These are phyloP conservation scores for Achaetomium macrosporum DNA, from an alignment of 2,329 filamentous ascomycete genomes.

Conservation along the genomic window DNA sequence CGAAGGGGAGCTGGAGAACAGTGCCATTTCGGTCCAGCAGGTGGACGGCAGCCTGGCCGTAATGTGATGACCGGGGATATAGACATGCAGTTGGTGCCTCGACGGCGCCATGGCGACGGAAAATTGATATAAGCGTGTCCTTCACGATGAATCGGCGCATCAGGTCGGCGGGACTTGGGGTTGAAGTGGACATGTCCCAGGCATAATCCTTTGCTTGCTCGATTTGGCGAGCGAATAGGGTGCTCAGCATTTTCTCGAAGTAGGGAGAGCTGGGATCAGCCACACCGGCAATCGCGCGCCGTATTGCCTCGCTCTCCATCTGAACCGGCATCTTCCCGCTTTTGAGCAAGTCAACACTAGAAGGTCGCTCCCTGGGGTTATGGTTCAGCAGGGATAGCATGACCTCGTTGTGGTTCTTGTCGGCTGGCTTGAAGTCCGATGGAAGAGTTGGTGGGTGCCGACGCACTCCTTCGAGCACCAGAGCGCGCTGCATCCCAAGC, in stretches of 20 bases:
- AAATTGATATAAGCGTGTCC: slow-evolving; percentile 68
- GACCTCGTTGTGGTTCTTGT: slow-evolving; percentile 72
- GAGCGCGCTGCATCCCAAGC: slow-evolving; percentile 57
- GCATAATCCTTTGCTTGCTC: slow-evolving; percentile 76
- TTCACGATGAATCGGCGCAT: slow-evolving; percentile 69
- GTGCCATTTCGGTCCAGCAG: slow-evolving; percentile 78
- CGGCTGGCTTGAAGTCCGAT: slow-evolving; percentile 60
- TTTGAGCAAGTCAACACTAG: slow-evolving; percentile 73
- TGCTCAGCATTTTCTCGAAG: slow-evolving; percentile 83
- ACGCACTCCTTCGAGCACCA: slow-evolving; percentile 62
- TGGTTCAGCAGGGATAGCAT: slow-evolving; percentile 76
- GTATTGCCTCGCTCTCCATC: slow-evolving; percentile 87
- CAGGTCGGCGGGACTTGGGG: slow-evolving; percentile 52
- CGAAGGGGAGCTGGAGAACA: slow-evolving; percentile 89
- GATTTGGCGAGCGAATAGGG: slow-evolving; percentile 69
- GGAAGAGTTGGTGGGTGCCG: slow-evolving; percentile 65
- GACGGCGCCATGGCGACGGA: slow-evolving; percentile 82
- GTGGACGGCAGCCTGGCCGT: slow-evolving; percentile 67
- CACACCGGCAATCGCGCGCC: slow-evolving; percentile 73
- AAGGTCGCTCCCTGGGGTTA: slow-evolving; percentile 74
- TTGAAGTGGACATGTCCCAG: slow-evolving; percentile 64
- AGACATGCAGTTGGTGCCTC: slow-evolving; percentile 69
- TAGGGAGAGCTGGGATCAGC: slow-evolving; percentile 80
- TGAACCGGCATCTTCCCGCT: slow-evolving; percentile 84
- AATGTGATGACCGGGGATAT: slow-evolving; percentile 77